These are phyloP conservation scores for Ogataea pilisensis DNA, from an alignment of 805 yeast species.

Conservation along the genomic window DNA sequence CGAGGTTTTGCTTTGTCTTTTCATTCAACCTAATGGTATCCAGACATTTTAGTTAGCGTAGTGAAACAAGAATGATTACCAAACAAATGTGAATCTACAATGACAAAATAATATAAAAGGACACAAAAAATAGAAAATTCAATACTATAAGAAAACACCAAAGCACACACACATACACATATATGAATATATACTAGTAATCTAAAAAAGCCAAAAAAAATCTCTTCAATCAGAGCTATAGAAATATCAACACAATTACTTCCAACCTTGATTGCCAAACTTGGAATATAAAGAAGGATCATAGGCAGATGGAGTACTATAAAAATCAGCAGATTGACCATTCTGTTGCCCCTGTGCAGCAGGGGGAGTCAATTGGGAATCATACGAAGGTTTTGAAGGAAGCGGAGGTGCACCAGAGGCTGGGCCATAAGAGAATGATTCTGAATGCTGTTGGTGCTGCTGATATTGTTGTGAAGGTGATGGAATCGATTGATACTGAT, in stretches of 20 bases:
- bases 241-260: neutral
- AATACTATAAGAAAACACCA: too few species aligned
- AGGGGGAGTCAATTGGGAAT: constrained; percentile 3
- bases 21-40: too few species aligned
- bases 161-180: too few species aligned
- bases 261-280: constrained; percentile 21
- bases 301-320: constrained; percentile 47
- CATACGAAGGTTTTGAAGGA: constrained; percentile 24
- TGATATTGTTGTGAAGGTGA: constrained; percentile 18
- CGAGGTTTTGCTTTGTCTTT: too few species aligned
- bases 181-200: too few species aligned
- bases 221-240: too few species aligned
- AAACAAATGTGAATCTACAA: too few species aligned
- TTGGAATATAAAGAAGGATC: constrained; percentile 43
- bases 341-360: constrained; percentile 10
- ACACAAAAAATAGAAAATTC: too few species aligned
- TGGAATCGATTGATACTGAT: constrained; percentile 10
- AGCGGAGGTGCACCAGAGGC: constrained; percentile 24
- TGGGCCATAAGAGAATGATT: neutral
- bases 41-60: too few species aligned
- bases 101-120: too few species aligned
- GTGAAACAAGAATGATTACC: too few species aligned
- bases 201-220: too few species aligned
- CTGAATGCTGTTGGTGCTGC: constrained; percentile 2
- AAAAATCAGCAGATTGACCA: constrained; percentile 32